Evolutionary conservation across 2,329 filamentous ascomycete species (phyloP).

Genomic region (Aspergillus neotritici): DNA sequence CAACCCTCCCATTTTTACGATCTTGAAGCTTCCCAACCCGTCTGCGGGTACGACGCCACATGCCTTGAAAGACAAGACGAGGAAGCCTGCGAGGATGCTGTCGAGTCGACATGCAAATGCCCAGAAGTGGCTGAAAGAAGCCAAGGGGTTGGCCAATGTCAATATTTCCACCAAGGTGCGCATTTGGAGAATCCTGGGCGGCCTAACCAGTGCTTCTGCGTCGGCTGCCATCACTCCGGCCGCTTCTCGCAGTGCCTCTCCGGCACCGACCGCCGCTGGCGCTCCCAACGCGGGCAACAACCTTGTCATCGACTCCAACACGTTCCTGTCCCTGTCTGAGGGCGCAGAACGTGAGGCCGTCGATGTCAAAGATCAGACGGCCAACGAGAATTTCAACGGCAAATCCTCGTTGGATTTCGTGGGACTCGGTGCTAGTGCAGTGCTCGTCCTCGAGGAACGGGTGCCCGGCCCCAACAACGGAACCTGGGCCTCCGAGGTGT

Average conservation of each 20-base stretch:
- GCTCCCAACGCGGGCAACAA: constrained; percentile 40
- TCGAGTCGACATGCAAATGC: constrained; percentile 66
- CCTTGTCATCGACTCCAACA: constrained; percentile 57
- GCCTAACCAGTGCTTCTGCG: constrained; percentile 41
- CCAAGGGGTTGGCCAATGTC: constrained; percentile 65
- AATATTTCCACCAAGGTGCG: constrained; percentile 67
- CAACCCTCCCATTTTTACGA: constrained; percentile 75
- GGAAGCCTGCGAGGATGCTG: constrained; percentile 60
- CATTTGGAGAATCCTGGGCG: constrained; percentile 59
- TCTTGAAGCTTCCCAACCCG: constrained; percentile 67
- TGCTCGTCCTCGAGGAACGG: constrained; percentile 81
- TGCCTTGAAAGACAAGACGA: constrained; percentile 55
- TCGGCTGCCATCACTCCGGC: constrained; percentile 41
- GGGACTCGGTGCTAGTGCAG: constrained; percentile 65
- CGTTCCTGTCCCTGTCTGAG: constrained; percentile 58
- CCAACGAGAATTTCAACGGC: constrained; percentile 73
- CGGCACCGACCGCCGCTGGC: constrained; percentile 39
- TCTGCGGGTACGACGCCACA: constrained; percentile 55
- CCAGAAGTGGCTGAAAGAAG: constrained; percentile 67
- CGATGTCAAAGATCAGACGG: constrained; percentile 62
- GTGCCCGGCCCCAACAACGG: constrained; percentile 43
- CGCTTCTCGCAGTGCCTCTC: constrained; percentile 39
- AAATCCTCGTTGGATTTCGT: constrained; percentile 59
- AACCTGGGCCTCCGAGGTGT: constrained; percentile 51
- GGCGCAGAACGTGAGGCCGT: constrained; percentile 60